phyloP scores from a whole-genome alignment of 139 green algal genomes.

The Coelastrella sp. region DNA sequence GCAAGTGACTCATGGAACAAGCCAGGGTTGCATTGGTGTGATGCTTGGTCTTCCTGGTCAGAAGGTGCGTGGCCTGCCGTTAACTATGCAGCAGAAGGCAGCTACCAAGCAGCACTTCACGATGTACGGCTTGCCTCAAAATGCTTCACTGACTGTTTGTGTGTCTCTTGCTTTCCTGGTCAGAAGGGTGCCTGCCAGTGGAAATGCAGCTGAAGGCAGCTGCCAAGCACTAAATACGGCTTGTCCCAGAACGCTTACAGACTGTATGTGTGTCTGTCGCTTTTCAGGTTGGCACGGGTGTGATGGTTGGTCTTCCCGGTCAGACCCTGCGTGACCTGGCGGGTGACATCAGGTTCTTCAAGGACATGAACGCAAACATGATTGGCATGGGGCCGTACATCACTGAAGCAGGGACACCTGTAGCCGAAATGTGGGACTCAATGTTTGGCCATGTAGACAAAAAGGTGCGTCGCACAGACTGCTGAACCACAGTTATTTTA shows the following conservation, averaged over 20 bases:
- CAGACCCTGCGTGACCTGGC: slow-evolving; percentile 77
- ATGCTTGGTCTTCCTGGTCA: neutral
- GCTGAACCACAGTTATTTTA: neutral
- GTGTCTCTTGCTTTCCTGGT: neutral
- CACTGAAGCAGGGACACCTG: slow-evolving; percentile 66
- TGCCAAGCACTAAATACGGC: neutral
- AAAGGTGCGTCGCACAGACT: slow-evolving; percentile 16
- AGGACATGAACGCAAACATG: slow-evolving; percentile 73
- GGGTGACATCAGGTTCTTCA: slow-evolving; percentile 76
- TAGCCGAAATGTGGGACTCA: slow-evolving; percentile 60
- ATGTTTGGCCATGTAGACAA: slow-evolving; percentile 63
- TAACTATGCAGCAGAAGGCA: neutral
- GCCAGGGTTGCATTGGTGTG: neutral
- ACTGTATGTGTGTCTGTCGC: neutral
- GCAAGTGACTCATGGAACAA: neutral
- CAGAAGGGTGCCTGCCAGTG: neutral
- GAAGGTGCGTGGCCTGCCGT: neutral
- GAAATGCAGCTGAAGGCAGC: neutral
- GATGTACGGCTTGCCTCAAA: too few relatives aligned
- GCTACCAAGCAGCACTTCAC: neutral
- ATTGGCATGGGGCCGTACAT: slow-evolving; percentile 63
- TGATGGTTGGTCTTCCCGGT: slow-evolving; percentile 80
- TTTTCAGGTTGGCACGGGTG: slow-evolving; percentile 67
- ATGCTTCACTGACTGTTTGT: too few relatives aligned
- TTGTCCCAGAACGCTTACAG: too few relatives aligned